Percentiles rank a stretch among this genome's conserved stretches.
Conservation (phyloP, 2,329 filamentous ascomycete genomes). For the Myrmaecium sp. region DNA sequence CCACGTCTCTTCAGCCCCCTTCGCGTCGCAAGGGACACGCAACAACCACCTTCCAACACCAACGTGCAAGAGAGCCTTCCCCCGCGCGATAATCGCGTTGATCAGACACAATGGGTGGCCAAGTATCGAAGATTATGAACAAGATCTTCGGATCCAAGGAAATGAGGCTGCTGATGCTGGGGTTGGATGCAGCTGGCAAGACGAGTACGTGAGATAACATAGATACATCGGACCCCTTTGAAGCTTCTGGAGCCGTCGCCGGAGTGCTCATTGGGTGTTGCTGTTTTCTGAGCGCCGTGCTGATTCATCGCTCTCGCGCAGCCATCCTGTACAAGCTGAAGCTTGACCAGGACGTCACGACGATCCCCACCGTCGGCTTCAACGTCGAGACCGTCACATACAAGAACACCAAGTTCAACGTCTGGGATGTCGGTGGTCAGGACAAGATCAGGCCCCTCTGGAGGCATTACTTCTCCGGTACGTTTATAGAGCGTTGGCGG, state of each 20-base stretch:
- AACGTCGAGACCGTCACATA: constrained; percentile 99
- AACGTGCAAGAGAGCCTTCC: too few relatives aligned
- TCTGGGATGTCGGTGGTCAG: constrained; percentile 99
- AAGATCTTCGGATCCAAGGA: constrained; percentile 99
- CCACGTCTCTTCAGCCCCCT: too few relatives aligned
- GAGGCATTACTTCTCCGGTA: constrained; percentile 97
- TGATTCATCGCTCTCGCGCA: constrained; percentile 9
- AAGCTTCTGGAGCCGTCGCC: background rate
- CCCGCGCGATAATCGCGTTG: too few relatives aligned
- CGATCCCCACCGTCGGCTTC: constrained; percentile 98
- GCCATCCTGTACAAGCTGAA: constrained; percentile 99
- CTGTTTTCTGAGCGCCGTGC: constrained; percentile 1
- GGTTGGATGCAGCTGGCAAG: constrained; percentile 93
- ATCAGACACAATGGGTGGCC: constrained; percentile 72
- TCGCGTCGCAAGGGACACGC: too few relatives aligned
- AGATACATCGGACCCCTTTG: background rate
- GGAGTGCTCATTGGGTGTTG: constrained; percentile 1
- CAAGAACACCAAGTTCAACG: constrained; percentile 99
- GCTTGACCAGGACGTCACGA: constrained; percentile 97
- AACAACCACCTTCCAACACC: too few relatives aligned
- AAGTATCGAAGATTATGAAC: constrained; percentile 88
- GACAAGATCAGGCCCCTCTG: constrained; percentile 99
- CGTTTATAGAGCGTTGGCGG: too few relatives aligned
- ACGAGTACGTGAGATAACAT: constrained; percentile 54
- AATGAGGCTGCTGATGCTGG: constrained; percentile 96